phyloP scores from a whole-genome alignment of 352 stramenopile genomes.

The Globisporangium solare region DNA sequence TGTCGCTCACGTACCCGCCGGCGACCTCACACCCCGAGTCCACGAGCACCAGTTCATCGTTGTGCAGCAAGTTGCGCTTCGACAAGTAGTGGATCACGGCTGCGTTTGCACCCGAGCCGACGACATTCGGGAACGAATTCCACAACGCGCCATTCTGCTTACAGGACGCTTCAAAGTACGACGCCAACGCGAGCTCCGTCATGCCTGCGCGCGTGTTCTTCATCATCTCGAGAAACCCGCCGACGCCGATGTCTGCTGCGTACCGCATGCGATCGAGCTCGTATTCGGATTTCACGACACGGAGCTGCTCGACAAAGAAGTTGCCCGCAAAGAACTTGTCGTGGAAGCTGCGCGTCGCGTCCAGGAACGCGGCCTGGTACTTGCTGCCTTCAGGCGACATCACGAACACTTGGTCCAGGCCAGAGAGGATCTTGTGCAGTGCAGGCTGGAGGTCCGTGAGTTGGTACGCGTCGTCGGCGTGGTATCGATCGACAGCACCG shows the following conservation, averaged over 20 bases:
- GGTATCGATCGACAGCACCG: conserved; percentile 48
- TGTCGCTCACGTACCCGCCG: conserved; percentile 77
- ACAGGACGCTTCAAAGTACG: conserved; percentile 62
- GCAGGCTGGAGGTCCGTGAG: conserved; percentile 50
- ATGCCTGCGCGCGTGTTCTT: conserved; percentile 51
- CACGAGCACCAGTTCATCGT: conserved; percentile 79
- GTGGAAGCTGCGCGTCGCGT: conserved; percentile 54
- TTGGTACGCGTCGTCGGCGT: conserved; percentile 63
- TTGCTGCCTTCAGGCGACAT: conserved; percentile 49
- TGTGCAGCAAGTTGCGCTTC: conserved; percentile 54
- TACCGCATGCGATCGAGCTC: conserved; percentile 75
- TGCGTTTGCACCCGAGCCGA: conserved; percentile 69
- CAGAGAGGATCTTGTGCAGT: conserved; percentile 50
- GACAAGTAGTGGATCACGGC: conserved; percentile 81
- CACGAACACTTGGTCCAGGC: conserved; percentile 65
- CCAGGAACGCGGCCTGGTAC: conserved; percentile 52
- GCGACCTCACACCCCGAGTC: conserved; percentile 79
- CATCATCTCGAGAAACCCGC: conserved; percentile 81
- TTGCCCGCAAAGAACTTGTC: conserved; percentile 72
- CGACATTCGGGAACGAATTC: conserved; percentile 83
- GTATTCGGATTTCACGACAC: conserved; percentile 65
- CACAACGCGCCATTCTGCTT: conserved; percentile 73
- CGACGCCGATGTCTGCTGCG: conserved; percentile 55
- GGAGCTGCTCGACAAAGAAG: conserved; percentile 70
- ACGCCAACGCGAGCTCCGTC: conserved; percentile 66